Evolutionary conservation across 352 stramenopile species (phyloP).

Genomic region (Pythium periplocum): DNA sequence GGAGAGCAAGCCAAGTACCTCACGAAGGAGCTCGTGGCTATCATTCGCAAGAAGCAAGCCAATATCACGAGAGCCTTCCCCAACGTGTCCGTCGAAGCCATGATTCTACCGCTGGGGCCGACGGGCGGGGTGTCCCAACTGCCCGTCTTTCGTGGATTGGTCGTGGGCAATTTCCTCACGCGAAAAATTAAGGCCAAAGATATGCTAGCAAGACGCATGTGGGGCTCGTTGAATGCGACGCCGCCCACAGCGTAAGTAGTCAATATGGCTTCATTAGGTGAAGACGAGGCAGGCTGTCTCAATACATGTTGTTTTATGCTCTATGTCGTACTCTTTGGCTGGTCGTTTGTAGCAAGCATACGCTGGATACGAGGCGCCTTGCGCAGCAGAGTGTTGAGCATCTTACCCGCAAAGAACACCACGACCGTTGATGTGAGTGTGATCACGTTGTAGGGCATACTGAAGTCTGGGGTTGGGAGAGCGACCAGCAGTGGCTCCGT

Average conservation of each 20-base stretch:
- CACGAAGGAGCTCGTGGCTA: conserved; percentile 18
- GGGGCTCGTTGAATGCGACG: no score
- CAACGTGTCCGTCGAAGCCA: neutral
- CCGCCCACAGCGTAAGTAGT: no score
- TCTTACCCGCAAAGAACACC: conserved; percentile 79
- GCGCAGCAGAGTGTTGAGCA: conserved; percentile 76
- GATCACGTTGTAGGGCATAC: conserved; percentile 91
- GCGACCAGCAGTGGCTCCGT: conserved; percentile 78
- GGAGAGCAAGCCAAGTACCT: neutral
- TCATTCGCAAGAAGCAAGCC: conserved; percentile 12
- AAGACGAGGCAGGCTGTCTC: no score
- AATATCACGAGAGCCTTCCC: neutral
- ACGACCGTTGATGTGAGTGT: conserved; percentile 87
- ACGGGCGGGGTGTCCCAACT: neutral
- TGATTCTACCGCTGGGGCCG: neutral
- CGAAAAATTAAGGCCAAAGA: no score
- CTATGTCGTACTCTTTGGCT: neutral
- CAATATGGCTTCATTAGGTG: no score
- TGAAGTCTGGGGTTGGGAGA: conserved; percentile 85
- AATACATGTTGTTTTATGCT: neutral
- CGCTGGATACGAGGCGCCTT: conserved; percentile 65
- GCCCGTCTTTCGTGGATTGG: neutral
- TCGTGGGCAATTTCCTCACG: conserved; percentile 1
- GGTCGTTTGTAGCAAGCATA: conserved; percentile 31
- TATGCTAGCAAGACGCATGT: no score